Percentiles rank a stretch among this genome's conserved stretches.
phyloP scores from a whole-genome alignment of 1,139 yeast genomes.

The Eremothecium gossypii region DNA sequence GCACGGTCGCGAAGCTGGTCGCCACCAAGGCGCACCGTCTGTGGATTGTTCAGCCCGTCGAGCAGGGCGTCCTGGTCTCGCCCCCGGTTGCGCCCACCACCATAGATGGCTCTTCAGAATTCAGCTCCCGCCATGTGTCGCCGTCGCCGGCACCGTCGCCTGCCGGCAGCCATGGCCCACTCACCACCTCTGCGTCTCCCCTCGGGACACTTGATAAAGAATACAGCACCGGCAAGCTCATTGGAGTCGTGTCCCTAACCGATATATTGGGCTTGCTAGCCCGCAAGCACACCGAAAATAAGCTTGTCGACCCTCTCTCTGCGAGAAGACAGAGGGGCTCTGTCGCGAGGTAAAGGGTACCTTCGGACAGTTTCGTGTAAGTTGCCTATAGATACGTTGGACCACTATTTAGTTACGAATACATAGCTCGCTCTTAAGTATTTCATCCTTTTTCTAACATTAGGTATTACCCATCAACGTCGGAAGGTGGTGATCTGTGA shows the following conservation, averaged over 20 bases:
- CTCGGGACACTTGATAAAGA: conserved; percentile 30
- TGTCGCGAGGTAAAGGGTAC: neutral
- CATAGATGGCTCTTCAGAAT: conserved; percentile 3
- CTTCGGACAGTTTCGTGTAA: too few relatives aligned
- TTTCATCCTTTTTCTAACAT: too few relatives aligned
- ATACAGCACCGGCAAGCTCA: conserved; percentile 62
- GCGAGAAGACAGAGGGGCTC: conserved; percentile 80
- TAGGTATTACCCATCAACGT: too few relatives aligned
- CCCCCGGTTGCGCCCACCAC: conserved; percentile 7
- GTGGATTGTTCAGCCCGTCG: conserved; percentile 67
- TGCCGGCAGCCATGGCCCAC: conserved; percentile 3
- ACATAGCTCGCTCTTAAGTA: too few relatives aligned
- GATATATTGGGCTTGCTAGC: conserved; percentile 81
- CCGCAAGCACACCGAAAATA: conserved; percentile 48
- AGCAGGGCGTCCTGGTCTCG: conserved; percentile 7
- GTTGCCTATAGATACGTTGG: too few relatives aligned
- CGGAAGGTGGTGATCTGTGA: too few relatives aligned
- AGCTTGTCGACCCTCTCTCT: conserved; percentile 65
- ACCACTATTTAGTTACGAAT: too few relatives aligned
- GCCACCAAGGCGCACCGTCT: conserved; percentile 91
- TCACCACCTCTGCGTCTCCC: conserved; percentile 3
- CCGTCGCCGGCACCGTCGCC: conserved; percentile 1
- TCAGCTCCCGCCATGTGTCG: conserved; percentile 3
- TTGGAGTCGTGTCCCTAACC: conserved; percentile 86
- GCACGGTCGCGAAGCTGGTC: conserved; percentile 88